Percentiles rank a stretch among this genome's conserved stretches.
phyloP scores from a whole-genome alignment of 139 green algal species.

The Asterochloris erici region DNA sequence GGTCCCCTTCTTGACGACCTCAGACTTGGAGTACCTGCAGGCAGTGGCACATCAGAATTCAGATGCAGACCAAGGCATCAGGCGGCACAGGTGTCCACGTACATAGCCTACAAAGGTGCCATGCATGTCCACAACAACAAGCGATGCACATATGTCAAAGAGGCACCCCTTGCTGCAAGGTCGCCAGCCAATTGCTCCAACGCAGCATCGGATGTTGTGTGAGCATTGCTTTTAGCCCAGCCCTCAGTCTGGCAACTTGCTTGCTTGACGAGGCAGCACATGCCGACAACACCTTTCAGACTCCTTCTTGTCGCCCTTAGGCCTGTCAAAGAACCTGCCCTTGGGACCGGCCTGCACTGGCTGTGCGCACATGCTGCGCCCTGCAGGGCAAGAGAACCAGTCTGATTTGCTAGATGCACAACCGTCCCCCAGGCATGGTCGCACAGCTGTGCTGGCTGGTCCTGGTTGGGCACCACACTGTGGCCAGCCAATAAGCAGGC shows the following conservation, averaged over 20 bases:
- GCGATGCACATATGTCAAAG: not conserved
- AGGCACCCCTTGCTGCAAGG: not conserved
- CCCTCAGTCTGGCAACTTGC: not conserved
- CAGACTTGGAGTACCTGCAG: too few relatives aligned
- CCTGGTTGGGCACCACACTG: too few relatives aligned
- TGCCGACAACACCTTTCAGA: not conserved
- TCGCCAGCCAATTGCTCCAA: not conserved
- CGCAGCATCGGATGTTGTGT: not conserved
- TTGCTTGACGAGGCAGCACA: not conserved
- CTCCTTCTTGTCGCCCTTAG: slow-evolving; percentile 4
- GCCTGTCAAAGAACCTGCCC: slow-evolving; percentile 9
- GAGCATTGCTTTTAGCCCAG: not conserved
- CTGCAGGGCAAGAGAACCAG: too few relatives aligned
- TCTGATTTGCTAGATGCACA: too few relatives aligned
- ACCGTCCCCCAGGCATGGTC: too few relatives aligned
- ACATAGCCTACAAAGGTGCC: not conserved
- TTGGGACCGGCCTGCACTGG: slow-evolving; percentile 4
- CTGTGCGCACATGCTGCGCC: slow-evolving; percentile 3
- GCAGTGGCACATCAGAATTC: too few relatives aligned
- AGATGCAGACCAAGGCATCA: too few relatives aligned
- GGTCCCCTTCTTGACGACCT: too few relatives aligned
- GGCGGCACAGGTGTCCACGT: not conserved
- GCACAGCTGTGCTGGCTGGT: too few relatives aligned
- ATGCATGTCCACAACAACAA: not conserved
- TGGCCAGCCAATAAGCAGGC: too few relatives aligned